Conservation (phyloP, 1,139 yeast genomes). For the Arxiozyma telluris region DNA sequence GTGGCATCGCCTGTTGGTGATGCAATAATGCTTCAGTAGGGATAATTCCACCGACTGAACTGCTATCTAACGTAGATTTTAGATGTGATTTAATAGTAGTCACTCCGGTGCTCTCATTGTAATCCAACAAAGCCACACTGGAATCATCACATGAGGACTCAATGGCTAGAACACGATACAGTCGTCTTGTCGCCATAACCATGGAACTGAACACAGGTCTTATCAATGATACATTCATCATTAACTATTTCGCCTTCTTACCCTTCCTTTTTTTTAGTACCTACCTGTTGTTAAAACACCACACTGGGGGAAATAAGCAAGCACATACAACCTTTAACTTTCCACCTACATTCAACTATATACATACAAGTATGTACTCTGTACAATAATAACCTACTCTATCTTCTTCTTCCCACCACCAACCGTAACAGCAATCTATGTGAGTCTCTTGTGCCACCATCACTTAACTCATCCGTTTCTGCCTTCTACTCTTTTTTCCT, state of each 20-base stretch:
- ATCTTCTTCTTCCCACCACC: too few species aligned
- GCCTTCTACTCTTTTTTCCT: too few species aligned
- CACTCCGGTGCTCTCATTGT: background rate
- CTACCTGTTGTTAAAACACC: too few species aligned
- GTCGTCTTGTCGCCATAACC: background rate
- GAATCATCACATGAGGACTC: constrained; percentile 96
- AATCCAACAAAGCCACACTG: constrained; percentile 57
- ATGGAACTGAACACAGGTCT: background rate
- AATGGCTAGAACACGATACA: constrained; percentile 44
- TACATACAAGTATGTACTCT: too few species aligned
- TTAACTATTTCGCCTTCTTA: background rate
- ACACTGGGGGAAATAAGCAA: too few species aligned
- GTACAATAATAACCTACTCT: too few species aligned
- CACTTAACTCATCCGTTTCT: too few species aligned
- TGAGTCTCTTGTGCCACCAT: too few species aligned
- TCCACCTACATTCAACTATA: too few species aligned
- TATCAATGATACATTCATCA: background rate
- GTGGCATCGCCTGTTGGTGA: constrained; percentile 54
- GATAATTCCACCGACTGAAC: constrained; percentile 68
- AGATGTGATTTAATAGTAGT: constrained; percentile 34
- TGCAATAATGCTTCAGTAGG: constrained; percentile 81
- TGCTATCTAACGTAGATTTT: constrained; percentile 60
- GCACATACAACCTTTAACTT: too few species aligned
- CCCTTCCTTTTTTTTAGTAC: background rate
- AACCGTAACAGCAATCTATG: too few species aligned